These are phyloP conservation scores for Alternaria metachromatica DNA, from an alignment of 2,329 filamentous ascomycete genomes.

Conservation along the genomic window DNA sequence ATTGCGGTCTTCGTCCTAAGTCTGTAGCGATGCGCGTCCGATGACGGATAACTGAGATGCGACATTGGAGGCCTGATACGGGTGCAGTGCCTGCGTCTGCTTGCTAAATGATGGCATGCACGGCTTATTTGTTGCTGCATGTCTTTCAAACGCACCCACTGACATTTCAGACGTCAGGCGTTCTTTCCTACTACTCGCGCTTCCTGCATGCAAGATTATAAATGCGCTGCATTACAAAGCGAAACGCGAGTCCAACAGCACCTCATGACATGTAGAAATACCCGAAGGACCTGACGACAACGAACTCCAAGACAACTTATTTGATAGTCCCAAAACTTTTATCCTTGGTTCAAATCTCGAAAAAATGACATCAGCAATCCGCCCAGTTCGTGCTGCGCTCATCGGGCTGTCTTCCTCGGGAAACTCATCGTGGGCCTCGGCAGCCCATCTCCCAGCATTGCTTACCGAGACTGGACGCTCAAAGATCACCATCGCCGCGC, in stretches of 20 bases:
- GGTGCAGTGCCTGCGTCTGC: background rate
- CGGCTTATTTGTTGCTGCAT: background rate
- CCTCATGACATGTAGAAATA: background rate
- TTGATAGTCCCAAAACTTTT: too few species aligned
- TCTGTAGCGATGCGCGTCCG: background rate
- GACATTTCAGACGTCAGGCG: background rate
- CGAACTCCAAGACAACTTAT: too few species aligned
- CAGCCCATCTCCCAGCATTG: constrained; percentile 67
- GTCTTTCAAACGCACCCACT: background rate
- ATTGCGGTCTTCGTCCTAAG: background rate
- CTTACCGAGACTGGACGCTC: constrained; percentile 42
- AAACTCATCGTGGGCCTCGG: constrained; percentile 61
- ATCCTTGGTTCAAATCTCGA: too few species aligned
- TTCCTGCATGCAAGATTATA: background rate
- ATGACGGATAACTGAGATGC: background rate
- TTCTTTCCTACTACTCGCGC: background rate
- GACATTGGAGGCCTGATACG: background rate
- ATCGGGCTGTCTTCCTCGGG: constrained; percentile 64
- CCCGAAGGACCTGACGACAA: too few species aligned
- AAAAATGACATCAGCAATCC: constrained; percentile 1
- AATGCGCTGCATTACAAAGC: constrained; percentile 3
- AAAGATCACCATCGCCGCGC: constrained; percentile 54
- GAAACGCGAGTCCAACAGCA: background rate
- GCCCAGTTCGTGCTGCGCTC: constrained; percentile 61
- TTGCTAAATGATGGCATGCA: background rate